Conservation (phyloP, 805 yeast species). For the Clavispora santaluciae region DNA sequence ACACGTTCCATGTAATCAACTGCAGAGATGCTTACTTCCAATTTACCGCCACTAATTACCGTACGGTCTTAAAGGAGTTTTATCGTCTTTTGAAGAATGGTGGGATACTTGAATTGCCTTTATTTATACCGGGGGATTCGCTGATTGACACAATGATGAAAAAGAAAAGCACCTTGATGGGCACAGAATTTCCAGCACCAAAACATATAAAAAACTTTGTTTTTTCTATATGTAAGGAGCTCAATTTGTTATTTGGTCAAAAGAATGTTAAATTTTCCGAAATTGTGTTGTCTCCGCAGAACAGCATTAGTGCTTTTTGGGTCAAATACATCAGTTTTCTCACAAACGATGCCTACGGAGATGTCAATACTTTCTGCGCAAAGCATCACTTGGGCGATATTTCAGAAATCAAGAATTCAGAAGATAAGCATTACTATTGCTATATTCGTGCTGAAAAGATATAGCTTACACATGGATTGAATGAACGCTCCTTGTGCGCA, state of each 20-base stretch:
- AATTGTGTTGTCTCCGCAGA: constrained; percentile 24
- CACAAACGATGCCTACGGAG: constrained; percentile 31
- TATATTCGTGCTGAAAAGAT: constrained; percentile 23
- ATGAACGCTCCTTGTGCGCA: no score
- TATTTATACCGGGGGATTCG: constrained; percentile 8
- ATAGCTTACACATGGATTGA: constrained; percentile 1
- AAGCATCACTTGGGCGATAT: constrained; percentile 13
- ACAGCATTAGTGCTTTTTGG: constrained; percentile 28
- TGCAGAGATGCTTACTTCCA: constrained; percentile 34
- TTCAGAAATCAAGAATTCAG: constrained; percentile 6
- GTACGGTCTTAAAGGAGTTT: constrained; percentile 26
- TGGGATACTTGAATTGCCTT: constrained; percentile 32
- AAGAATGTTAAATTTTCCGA: constrained; percentile 28
- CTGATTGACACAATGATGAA: neutral
- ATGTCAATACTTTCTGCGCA: constrained; percentile 23
- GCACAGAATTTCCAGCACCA: neutral
- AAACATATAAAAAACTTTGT: constrained; percentile 11
- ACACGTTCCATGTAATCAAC: constrained; percentile 33
- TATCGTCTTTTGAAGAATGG: constrained; percentile 32
- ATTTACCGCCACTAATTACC: constrained; percentile 22
- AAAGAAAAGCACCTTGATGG: neutral
- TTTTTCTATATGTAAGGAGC: constrained; percentile 18
- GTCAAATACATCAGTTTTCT: constrained; percentile 24
- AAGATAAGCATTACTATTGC: constrained; percentile 19
- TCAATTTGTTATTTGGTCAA: constrained; percentile 27